Conservation (phyloP, 495 filamentous ascomycete genomes). For the Tuber umbilicatum region DNA sequence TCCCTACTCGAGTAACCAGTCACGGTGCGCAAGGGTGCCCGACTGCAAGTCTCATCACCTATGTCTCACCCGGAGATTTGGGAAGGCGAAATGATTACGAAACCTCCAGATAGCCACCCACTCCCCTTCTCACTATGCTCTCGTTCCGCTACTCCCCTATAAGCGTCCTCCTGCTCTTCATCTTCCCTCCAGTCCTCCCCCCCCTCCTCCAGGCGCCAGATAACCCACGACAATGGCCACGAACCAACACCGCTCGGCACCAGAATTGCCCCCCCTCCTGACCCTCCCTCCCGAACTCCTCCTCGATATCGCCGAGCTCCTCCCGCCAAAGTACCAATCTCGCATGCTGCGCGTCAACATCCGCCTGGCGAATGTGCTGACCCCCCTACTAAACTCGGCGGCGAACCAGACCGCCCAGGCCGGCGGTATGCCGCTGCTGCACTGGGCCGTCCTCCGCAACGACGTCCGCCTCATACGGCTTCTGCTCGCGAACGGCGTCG, state of each 20-base stretch:
- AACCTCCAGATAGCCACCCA: neutral
- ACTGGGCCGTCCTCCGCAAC: neutral
- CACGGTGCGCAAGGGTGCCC: neutral
- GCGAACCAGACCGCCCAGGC: neutral
- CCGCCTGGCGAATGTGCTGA: neutral
- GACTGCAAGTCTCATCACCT: conserved; percentile 2
- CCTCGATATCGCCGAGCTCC: neutral
- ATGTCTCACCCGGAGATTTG: neutral
- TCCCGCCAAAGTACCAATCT: neutral
- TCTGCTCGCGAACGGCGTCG: neutral
- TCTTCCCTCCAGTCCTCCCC: neutral
- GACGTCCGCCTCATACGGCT: neutral
- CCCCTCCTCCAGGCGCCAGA: neutral
- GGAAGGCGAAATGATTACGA: neutral
- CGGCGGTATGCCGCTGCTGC: neutral
- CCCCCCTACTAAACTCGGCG: neutral
- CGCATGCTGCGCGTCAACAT: neutral
- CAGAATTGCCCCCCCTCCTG: neutral
- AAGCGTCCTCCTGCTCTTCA: neutral
- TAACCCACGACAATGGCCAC: neutral
- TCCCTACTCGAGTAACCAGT: too few species aligned
- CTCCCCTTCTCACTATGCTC: neutral
- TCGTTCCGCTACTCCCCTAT: neutral
- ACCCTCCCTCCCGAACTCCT: conserved; percentile 1
- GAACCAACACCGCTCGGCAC: neutral